phyloP scores from a whole-genome alignment of 2,329 filamentous ascomycete species.

The Camillea tinctor region DNA sequence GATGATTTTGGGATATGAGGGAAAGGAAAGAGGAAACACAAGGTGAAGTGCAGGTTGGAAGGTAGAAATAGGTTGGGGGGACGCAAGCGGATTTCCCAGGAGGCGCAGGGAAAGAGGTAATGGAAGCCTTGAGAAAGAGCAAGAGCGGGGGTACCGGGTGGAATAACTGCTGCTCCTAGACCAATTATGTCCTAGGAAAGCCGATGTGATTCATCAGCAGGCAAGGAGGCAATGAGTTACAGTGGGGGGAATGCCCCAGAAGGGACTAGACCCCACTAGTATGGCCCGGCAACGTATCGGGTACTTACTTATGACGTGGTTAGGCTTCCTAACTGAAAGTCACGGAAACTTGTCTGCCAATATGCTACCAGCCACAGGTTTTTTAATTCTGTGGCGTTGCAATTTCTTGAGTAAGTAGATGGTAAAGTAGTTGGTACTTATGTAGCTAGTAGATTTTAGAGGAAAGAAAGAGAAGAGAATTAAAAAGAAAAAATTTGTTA shows the following conservation, averaged over 20 bases:
- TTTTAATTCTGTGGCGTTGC: constrained; percentile 1
- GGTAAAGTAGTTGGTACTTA: too few relatives aligned
- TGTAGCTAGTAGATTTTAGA: too few relatives aligned
- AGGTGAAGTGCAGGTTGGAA: constrained; percentile 11
- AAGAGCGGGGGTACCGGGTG: constrained; percentile 16
- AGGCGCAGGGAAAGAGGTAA: constrained; percentile 31
- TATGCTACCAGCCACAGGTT: constrained; percentile 9
- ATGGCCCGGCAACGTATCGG: not conserved
- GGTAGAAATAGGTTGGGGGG: constrained; percentile 18
- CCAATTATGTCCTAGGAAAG: constrained; percentile 22
- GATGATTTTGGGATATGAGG: constrained; percentile 11
- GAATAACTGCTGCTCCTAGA: not conserved
- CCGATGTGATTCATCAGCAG: constrained; percentile 29
- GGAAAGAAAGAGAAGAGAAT: too few relatives aligned
- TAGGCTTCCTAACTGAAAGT: constrained; percentile 1
- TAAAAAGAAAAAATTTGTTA: too few relatives aligned
- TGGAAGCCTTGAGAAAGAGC: constrained; percentile 32
- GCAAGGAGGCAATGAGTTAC: constrained; percentile 10
- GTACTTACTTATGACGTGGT: constrained; percentile 5
- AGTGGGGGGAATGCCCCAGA: constrained; percentile 29
- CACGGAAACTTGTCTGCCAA: not conserved
- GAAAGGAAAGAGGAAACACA: constrained; percentile 4
- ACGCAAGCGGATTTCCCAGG: constrained; percentile 19
- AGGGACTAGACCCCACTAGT: constrained; percentile 24
- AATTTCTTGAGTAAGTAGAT: not conserved